phyloP scores from a whole-genome alignment of 2,329 filamentous ascomycete species.

The Camptophora hylomeconis region DNA sequence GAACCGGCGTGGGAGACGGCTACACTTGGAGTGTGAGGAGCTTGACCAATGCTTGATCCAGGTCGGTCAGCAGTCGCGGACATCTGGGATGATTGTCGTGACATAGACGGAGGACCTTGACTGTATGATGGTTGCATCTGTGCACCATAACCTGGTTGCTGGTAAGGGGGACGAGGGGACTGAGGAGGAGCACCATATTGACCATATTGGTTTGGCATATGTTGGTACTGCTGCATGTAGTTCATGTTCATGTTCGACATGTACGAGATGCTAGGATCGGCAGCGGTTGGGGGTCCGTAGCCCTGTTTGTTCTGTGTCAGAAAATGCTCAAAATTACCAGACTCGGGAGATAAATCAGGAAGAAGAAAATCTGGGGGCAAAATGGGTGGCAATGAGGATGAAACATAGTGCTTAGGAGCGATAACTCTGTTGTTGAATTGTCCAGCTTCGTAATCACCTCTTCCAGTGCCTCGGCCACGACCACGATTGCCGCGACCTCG shows the following conservation, averaged over 20 bases:
- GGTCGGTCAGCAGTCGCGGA: conserved; percentile 53
- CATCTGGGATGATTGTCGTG: conserved; percentile 68
- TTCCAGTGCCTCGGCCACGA: conserved; percentile 15
- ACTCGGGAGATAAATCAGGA: conserved; percentile 55
- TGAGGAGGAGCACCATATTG: too few species aligned
- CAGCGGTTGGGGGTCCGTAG: conserved; percentile 14
- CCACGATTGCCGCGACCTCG: conserved; percentile 17
- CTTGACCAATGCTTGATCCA: conserved; percentile 46
- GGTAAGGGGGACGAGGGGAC: too few species aligned
- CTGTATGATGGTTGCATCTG: too few species aligned
- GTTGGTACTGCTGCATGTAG: conserved; percentile 20
- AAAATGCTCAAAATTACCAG: conserved; percentile 57
- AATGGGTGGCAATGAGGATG: conserved; percentile 12
- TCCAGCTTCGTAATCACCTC: conserved; percentile 18
- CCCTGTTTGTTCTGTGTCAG: conserved; percentile 51
- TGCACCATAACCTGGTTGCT: conserved; percentile 28
- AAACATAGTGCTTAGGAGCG: conserved; percentile 16
- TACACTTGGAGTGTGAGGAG: conserved; percentile 35
- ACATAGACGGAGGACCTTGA: conserved; percentile 51
- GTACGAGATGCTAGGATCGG: conserved; percentile 18
- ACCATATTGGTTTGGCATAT: conserved; percentile 32
- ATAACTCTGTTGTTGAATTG: conserved; percentile 18
- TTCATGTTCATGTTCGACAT: conserved; percentile 12
- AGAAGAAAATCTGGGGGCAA: conserved; percentile 20
- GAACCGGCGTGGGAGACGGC: conserved; percentile 37